These are phyloP conservation scores for Aspergillus panamensis DNA, from an alignment of 495 filamentous ascomycete species.

Conservation along the genomic window DNA sequence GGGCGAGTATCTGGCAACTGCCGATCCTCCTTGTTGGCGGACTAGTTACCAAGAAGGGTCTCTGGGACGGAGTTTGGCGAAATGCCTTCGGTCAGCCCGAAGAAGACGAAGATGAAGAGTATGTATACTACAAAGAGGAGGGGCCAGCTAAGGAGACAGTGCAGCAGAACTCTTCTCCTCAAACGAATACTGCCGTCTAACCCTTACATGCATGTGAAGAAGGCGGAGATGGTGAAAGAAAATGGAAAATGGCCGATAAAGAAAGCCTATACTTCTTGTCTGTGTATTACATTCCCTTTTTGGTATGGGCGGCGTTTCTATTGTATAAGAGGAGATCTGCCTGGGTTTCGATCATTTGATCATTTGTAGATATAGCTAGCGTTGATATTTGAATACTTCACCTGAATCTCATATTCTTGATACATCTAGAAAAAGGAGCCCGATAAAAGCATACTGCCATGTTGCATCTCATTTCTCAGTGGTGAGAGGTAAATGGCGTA, in stretches of 20 bases:
- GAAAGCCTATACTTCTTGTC: background rate
- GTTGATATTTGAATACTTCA: background rate
- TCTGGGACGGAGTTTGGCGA: constrained; percentile 83
- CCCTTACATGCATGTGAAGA: background rate
- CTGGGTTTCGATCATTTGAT: background rate
- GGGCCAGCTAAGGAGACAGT: constrained; percentile 2
- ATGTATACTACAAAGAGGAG: constrained; percentile 38
- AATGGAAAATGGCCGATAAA: background rate
- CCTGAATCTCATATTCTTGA: background rate
- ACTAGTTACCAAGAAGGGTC: constrained; percentile 89
- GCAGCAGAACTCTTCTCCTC: background rate
- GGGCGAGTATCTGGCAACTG: constrained; percentile 97
- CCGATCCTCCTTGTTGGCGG: constrained; percentile 88
- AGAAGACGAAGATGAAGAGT: constrained; percentile 40
- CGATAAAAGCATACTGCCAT: too few relatives aligned
- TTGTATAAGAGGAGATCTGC: constrained; percentile 14
- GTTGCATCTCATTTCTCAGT: too few relatives aligned
- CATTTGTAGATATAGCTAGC: background rate
- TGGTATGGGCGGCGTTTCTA: constrained; percentile 18
- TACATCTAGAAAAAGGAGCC: background rate
- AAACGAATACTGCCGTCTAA: background rate
- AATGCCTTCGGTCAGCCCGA: constrained; percentile 55
- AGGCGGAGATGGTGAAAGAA: background rate
- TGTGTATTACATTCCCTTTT: constrained; percentile 22
- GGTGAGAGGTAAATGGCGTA: too few relatives aligned